Conservation (phyloP, 2,329 filamentous ascomycete genomes). For the Pseudogymnoascus sp. region DNA sequence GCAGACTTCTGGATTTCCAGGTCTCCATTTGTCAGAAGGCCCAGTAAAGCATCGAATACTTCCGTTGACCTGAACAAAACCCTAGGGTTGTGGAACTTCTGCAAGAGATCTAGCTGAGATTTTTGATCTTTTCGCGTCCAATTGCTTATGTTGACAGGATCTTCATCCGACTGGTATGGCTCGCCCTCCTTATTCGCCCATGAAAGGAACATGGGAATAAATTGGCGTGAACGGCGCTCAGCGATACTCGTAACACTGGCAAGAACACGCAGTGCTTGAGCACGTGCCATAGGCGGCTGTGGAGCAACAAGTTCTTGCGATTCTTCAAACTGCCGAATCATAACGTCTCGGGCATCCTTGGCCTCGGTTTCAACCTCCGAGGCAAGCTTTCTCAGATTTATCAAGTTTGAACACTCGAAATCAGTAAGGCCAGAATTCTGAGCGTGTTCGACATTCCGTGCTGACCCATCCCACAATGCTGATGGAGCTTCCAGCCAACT, state of each 20-base stretch:
- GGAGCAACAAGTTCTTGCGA: constrained; percentile 48
- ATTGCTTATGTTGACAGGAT: constrained; percentile 27
- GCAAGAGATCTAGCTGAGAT: constrained; percentile 69
- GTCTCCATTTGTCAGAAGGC: constrained; percentile 78
- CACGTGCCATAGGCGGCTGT: constrained; percentile 50
- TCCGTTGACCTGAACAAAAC: constrained; percentile 70
- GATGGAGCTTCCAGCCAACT: constrained; percentile 62
- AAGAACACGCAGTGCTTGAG: constrained; percentile 73
- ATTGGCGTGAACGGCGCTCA: constrained; percentile 73
- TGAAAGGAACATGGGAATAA: constrained; percentile 77
- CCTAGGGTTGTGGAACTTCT: constrained; percentile 77
- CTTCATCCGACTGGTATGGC: constrained; percentile 21
- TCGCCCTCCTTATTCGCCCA: constrained; percentile 54
- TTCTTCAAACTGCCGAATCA: constrained; percentile 55
- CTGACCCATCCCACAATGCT: constrained; percentile 41
- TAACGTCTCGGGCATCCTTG: constrained; percentile 44
- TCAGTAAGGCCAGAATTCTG: constrained; percentile 47
- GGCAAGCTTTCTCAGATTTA: constrained; percentile 46
- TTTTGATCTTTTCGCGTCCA: constrained; percentile 80
- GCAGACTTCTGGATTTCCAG: constrained; percentile 79
- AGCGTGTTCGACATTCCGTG: constrained; percentile 28
- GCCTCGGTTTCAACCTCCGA: constrained; percentile 44
- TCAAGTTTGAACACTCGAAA: constrained; percentile 77
- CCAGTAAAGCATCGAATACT: constrained; percentile 67
- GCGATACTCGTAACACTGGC: constrained; percentile 64